These are phyloP conservation scores for Lipomyces spencermartinsiae DNA, from an alignment of 805 yeast species.

Conservation along the genomic window DNA sequence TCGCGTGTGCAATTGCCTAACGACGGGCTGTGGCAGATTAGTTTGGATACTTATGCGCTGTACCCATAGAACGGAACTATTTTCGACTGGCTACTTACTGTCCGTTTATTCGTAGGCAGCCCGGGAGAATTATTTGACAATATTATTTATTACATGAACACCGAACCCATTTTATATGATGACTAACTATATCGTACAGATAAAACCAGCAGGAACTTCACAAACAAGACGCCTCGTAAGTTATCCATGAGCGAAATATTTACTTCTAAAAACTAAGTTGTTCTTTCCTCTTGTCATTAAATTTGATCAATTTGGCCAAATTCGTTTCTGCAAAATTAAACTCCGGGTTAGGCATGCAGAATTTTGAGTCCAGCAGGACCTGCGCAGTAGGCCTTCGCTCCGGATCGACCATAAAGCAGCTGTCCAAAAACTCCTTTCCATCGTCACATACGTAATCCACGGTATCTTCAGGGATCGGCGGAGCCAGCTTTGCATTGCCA, in stretches of 20 bases:
- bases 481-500: constrained; percentile 86
- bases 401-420: constrained; percentile 80
- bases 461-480: constrained; percentile 95
- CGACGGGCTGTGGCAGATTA: no score
- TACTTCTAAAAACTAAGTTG: neutral
- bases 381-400: constrained; percentile 88
- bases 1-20: no score
- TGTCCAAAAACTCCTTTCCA: constrained; percentile 74
- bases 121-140: neutral
- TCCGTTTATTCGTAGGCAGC: neutral
- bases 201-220: neutral
- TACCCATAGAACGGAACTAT: neutral
- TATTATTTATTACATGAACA: neutral
- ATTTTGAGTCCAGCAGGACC: constrained; percentile 52
- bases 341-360: constrained; percentile 43
- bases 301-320: constrained; percentile 60
- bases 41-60: neutral
- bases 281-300: constrained; percentile 44
- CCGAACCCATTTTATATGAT: neutral
- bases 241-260: neutral
- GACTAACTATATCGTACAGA: neutral
- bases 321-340: constrained; percentile 63
- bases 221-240: neutral
- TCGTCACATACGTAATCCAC: constrained; percentile 62
- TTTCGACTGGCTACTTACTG: neutral